These are phyloP conservation scores for Mentha longifolia DNA, from an alignment of 257 asterid genomes.

Conservation along the genomic window DNA sequence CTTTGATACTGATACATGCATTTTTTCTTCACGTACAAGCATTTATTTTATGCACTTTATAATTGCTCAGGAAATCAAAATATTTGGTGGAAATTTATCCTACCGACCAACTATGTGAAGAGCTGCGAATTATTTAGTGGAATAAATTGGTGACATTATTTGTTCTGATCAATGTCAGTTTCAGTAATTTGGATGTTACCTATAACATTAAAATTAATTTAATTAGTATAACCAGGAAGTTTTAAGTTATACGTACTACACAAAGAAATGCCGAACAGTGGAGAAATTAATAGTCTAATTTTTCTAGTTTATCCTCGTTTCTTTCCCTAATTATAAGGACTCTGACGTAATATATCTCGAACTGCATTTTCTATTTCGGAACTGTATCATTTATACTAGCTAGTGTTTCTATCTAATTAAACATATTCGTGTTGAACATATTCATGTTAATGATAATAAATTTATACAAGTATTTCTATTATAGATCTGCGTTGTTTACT, in stretches of 20 bases:
- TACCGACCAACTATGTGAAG: constrained; percentile 8
- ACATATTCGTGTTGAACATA: no score
- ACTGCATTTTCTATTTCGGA: no score
- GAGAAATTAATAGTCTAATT: not conserved
- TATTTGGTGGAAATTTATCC: constrained; percentile 21
- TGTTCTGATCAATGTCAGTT: not conserved
- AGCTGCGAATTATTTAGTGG: not conserved
- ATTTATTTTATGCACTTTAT: constrained; percentile 22
- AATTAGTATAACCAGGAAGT: not conserved
- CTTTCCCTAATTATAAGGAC: not conserved
- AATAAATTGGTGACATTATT: constrained; percentile 17
- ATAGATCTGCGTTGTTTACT: no score
- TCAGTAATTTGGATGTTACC: not conserved
- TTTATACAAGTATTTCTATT: no score
- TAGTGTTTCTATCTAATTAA: no score
- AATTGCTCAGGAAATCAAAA: constrained; percentile 10
- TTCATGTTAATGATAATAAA: no score
- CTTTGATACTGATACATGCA: constrained; percentile 25
- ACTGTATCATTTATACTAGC: no score
- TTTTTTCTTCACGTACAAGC: constrained; percentile 27
- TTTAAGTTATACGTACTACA: not conserved
- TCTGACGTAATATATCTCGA: no score
- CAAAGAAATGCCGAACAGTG: not conserved
- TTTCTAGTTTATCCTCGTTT: no score
- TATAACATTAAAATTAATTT: not conserved